phyloP scores from a whole-genome alignment of 805 yeast species.

The Saccharomycopsis sp. region DNA sequence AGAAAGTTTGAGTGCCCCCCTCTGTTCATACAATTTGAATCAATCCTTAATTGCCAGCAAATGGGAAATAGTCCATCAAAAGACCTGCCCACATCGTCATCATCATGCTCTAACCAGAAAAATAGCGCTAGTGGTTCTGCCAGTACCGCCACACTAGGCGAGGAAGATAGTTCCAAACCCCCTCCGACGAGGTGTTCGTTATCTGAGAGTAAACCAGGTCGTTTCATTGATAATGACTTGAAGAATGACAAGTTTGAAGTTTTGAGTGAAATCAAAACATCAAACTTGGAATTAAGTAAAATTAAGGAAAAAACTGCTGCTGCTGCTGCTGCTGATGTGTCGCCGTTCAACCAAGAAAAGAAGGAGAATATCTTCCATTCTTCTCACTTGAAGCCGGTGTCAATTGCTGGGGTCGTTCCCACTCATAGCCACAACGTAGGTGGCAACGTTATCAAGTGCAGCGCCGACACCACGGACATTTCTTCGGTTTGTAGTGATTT shows the following conservation, averaged over 20 bases:
- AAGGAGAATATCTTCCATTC: too few relatives aligned
- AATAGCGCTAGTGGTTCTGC: neutral
- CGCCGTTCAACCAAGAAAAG: too few relatives aligned
- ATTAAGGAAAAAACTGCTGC: too few relatives aligned
- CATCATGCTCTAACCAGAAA: slow-evolving; percentile 7
- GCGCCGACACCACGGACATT: slow-evolving; percentile 2
- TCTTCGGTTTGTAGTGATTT: slow-evolving; percentile 13
- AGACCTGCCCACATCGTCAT: neutral
- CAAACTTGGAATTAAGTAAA: too few relatives aligned
- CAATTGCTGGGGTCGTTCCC: slow-evolving; percentile 1
- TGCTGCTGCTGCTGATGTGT: too few relatives aligned
- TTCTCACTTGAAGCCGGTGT: too few relatives aligned
- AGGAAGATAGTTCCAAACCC: slow-evolving; percentile 19
- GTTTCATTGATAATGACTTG: too few relatives aligned
- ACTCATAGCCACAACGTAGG: neutral
- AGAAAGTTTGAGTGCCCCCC: too few relatives aligned
- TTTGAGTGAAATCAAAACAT: too few relatives aligned
- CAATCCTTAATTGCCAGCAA: slow-evolving; percentile 7
- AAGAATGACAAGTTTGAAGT: too few relatives aligned
- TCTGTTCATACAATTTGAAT: too few relatives aligned
- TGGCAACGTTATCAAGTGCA: neutral
- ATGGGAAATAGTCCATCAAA: slow-evolving; percentile 13
- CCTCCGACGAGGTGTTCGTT: slow-evolving; percentile 21
- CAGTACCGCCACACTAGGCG: neutral
- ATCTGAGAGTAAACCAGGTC: neutral